Base-by-base conservation (phyloP, 495 filamentous ascomycete genomes). In the Xylaria nigripes region DNA sequence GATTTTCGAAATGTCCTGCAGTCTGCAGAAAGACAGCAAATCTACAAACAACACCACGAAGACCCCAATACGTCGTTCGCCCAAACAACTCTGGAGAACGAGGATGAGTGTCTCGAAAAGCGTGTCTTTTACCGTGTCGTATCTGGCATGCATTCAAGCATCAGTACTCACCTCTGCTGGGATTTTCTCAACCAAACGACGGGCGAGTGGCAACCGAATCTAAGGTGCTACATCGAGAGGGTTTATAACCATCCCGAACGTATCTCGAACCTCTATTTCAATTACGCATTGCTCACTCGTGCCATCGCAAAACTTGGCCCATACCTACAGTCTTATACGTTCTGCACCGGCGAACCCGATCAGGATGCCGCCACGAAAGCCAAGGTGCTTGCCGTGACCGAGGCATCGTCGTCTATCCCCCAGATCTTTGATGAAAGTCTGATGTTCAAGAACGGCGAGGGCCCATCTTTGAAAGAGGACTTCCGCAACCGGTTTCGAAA, bases 401-500 rank as follows among this genome's bases (percentile, higher is more conserved):
- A 78, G 19, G 80, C 86, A 46, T 82, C 87, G 2, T 68, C 77
- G 6, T 81, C 79, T 5, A 81, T 85, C 0, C 81, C 82, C 46
- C 76, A 75, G 36, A 94, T 96, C 62, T 97, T 96, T 67, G 92
- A 98, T 66, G 93, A 98, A 73, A 82, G 79, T 59, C 72, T 89
- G 49, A 97, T 98, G 93, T 98, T 98, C 71, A 82, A 83, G 54
- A 81, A 86, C 55, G 86, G 83, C 29, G 77, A 80, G 59, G 77
- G 77, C 9, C 75, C 77, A n/a, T 77, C 76, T 2, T 75, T 97
- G 34, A 97, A 96, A 66, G 94, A 97, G 66, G 93, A 98, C 65
- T 98, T 98, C 79, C 86, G 89, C 60, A 92, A 94, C 66, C 87
- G 93, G 13, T 97, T 98, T 80, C 81, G 93, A 59, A 98, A 98